phyloP scores from a whole-genome alignment of 768 basidiomycete species.

The Panellus pusillus region DNA sequence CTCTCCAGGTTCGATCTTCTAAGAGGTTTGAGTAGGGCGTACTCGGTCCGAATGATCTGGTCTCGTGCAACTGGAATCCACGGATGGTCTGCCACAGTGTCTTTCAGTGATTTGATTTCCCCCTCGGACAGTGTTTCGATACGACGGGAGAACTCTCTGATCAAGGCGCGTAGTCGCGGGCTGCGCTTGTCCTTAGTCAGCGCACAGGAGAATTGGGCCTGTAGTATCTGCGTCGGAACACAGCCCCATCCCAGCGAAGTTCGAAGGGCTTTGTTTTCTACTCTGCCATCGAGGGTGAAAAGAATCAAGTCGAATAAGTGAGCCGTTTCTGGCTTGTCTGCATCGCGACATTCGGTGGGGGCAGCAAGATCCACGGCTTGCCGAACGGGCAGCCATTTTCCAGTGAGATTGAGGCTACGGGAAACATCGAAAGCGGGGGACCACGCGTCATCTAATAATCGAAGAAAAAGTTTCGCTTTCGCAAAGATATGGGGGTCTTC shows the following conservation, averaged over 20 bases:
- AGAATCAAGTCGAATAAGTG: conserved; percentile 18
- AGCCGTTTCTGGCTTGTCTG: neutral
- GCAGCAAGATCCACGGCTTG: neutral
- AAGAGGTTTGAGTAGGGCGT: conserved; percentile 2
- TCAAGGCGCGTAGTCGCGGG: neutral
- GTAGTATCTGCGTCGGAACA: conserved; percentile 4
- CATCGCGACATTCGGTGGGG: conserved; percentile 10
- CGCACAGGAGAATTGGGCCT: conserved; percentile 5
- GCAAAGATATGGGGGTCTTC: neutral
- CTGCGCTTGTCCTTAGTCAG: conserved; percentile 3
- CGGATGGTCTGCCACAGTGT: neutral
- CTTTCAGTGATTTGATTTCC: conserved; percentile 5
- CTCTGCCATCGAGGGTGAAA: neutral
- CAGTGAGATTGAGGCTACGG: neutral
- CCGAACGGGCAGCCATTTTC: conserved; percentile 13
- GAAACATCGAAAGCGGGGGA: neutral
- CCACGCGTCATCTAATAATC: conserved; percentile 12
- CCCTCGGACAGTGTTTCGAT: neutral
- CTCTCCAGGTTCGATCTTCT: neutral
- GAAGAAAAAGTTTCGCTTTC: conserved; percentile 13
- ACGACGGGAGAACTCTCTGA: conserved; percentile 12
- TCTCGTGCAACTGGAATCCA: conserved; percentile 13
- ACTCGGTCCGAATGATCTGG: conserved; percentile 1
- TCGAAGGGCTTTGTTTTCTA: conserved; percentile 6
- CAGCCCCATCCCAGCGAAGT: conserved; percentile 10